Conservation (phyloP, 805 yeast genomes). For the Candida tibetensis region DNA sequence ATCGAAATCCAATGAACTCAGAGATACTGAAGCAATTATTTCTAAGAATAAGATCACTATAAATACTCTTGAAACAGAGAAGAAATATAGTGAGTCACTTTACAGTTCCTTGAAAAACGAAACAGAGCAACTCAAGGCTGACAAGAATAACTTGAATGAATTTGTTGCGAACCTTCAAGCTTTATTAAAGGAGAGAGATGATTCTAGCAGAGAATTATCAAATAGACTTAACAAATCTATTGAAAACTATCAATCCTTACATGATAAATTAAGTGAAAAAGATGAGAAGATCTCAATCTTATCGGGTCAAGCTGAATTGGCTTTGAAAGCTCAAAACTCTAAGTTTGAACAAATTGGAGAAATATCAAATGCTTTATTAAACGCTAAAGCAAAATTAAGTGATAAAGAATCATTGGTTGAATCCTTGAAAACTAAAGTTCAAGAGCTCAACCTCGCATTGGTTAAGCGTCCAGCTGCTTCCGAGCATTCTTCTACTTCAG, state of each 20-base stretch:
- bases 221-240: conserved; percentile 48
- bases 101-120: conserved; percentile 54
- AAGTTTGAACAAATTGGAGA: conserved; percentile 57
- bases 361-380: conserved; percentile 44
- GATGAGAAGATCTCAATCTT: conserved; percentile 54
- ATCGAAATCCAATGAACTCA: conserved; percentile 46
- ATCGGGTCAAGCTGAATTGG: conserved; percentile 55
- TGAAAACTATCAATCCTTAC: conserved; percentile 43
- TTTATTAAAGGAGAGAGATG: conserved; percentile 59
- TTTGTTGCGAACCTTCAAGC: conserved; percentile 60
- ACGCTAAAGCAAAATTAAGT: conserved; percentile 40
- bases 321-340: conserved; percentile 51
- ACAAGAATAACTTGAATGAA: conserved; percentile 55
- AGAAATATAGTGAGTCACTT: conserved; percentile 44
- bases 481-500: conserved; percentile 1
- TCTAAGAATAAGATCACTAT: conserved; percentile 45
- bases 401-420: conserved; percentile 41
- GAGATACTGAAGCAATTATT: conserved; percentile 47
- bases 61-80: conserved; percentile 54
- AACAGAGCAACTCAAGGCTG: conserved; percentile 50
- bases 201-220: conserved; percentile 47
- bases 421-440: conserved; percentile 36
- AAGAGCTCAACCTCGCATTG: conserved; percentile 10
- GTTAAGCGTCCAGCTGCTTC: conserved; percentile 5
- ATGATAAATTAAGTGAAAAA: conserved; percentile 46